Base-by-base conservation (phyloP, 192 early-diverging fungal genomes). In the Linnemannia hyalina region DNA sequence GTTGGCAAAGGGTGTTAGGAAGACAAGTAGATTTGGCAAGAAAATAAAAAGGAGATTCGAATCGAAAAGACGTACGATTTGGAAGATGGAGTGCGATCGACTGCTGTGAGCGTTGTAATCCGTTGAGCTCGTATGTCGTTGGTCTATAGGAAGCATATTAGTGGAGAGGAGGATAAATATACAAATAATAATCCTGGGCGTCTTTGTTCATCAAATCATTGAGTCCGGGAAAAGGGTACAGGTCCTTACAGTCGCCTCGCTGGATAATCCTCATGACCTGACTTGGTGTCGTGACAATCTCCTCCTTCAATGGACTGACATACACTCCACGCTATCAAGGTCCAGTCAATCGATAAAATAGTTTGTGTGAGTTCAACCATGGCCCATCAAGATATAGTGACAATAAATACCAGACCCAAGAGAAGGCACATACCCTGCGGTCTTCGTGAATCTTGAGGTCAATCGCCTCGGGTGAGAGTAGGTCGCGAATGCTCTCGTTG, bases 81-180 rank as follows among this genome's bases (percentile, higher is more conserved):
- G 95, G 78, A 99, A 98, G 23, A 99, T 95, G 5, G 99, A 98
- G 88, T 99, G 98, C 42, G 97, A 98, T 83, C 98, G 91, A 74
- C 95, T 96, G 78, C 95, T 96, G 63, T 95, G 92, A 78, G 96
- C 93, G 88, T 99, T 99, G 88, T 96, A 97, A 79, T 98, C 94
- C 1, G 98, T 99, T 4, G 94, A 93, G 35, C 97, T 95, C 36
- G 97, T 92, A 74, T 97, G 96, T 26, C 98, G 91, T 88, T 98
- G 93, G 41, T 85, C 91, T 92, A 89, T 60, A 23, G 5, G 5
- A 11, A n/a, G 42, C 1, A 57, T 32, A 35, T 13, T 36, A 65
- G 4, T 65, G 2, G 9, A 3, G n/a, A 16, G 6, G 10, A 15
- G 3, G 26, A 32, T 10, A 6, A 26, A 26, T 57, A 26, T 26